phyloP scores from a whole-genome alignment of 805 yeast genomes.

The Clavispora santaluciae region DNA sequence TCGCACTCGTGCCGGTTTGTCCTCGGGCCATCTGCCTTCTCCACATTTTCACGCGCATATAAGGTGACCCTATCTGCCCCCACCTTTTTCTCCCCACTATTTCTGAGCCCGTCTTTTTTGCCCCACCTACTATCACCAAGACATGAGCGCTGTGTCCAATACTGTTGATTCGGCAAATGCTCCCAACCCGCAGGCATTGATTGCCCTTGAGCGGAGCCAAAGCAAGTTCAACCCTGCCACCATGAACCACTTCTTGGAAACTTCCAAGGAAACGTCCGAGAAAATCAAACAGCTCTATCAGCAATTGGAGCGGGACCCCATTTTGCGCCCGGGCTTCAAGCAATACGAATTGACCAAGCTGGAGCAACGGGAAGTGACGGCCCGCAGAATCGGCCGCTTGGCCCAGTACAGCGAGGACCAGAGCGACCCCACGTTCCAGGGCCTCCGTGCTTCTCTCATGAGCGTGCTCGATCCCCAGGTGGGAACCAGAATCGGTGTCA shows the following conservation, averaged over 20 bases:
- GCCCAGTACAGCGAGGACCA: conserved; percentile 17
- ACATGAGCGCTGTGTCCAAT: conserved; percentile 3
- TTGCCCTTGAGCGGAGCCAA: conserved; percentile 17
- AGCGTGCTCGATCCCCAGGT: conserved; percentile 16
- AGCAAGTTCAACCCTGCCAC: conserved; percentile 16
- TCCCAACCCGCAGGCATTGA: conserved; percentile 20
- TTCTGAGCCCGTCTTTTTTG: background rate
- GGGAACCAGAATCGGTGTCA: conserved; percentile 17
- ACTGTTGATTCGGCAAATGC: conserved; percentile 16
- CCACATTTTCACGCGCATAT: conserved; percentile 1
- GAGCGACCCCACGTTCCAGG: conserved; percentile 3
- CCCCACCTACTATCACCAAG: background rate
- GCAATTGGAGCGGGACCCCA: conserved; percentile 17
- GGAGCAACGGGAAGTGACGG: conserved; percentile 16
- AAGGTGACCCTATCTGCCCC: background rate
- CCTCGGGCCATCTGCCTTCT: conserved; percentile 1
- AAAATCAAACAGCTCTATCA: conserved; percentile 11
- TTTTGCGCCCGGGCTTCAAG: conserved; percentile 12
- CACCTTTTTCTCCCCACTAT: too few species aligned
- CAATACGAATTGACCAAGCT: conserved; percentile 16
- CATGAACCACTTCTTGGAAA: conserved; percentile 25
- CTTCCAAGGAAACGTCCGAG: conserved; percentile 16
- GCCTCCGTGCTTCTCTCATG: conserved; percentile 9
- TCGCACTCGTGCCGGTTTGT: background rate
- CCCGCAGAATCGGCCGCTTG: conserved; percentile 14